These are phyloP conservation scores for Posidonia oceanica DNA, from an alignment of 116 monocot genomes.

Conservation along the genomic window DNA sequence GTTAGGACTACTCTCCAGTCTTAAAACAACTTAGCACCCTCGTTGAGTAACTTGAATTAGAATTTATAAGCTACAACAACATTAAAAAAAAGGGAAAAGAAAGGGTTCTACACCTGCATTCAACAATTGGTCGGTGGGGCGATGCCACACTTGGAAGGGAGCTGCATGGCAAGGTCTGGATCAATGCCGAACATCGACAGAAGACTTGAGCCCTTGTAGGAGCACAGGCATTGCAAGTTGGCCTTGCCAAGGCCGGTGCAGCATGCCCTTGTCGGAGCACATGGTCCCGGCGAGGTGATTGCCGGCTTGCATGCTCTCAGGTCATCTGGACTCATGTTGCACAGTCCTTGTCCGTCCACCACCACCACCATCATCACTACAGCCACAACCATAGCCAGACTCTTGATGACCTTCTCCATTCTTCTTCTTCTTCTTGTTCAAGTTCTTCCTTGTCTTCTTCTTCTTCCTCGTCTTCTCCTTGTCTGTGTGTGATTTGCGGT, in stretches of 20 bases:
- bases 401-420: too few species aligned
- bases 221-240: conserved; percentile 16
- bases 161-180: conserved; percentile 31
- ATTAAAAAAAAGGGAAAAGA: too few species aligned
- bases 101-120: neutral
- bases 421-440: neutral
- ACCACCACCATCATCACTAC: neutral
- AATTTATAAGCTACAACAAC: too few species aligned
- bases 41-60: too few species aligned
- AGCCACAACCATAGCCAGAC: neutral
- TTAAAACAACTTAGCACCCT: too few species aligned
- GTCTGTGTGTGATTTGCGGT: neutral
- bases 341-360: conserved; percentile 5
- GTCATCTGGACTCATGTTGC: conserved; percentile 10
- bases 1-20: too few species aligned
- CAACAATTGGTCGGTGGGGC: conserved; percentile 4
- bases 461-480: neutral
- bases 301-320: conserved; percentile 16
- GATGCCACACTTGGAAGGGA: conserved; percentile 31
- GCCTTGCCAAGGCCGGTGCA: conserved; percentile 8
- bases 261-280: neutral
- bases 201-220: conserved; percentile 9
- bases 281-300: neutral
- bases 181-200: conserved; percentile 16
- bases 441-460: neutral